Percentiles rank a stretch among this genome's conserved stretches.
These are phyloP conservation scores for Aureobasidium sp. DNA, from an alignment of 2,329 filamentous ascomycete species.

Conservation along the genomic window DNA sequence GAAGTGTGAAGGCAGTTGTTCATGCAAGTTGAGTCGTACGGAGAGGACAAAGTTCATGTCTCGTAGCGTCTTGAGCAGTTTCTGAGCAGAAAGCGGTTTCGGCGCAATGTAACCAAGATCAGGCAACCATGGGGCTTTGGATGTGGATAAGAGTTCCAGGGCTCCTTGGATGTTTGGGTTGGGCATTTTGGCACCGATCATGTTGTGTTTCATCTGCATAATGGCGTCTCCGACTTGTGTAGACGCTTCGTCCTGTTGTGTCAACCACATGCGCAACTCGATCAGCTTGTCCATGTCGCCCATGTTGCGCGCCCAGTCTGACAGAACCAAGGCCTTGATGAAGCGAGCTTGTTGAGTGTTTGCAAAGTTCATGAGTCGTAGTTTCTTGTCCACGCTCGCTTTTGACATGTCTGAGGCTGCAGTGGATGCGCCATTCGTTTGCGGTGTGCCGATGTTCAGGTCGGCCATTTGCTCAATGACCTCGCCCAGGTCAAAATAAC, in stretches of 20 bases:
- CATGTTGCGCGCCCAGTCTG: slow-evolving; percentile 78
- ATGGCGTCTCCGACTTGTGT: slow-evolving; percentile 21
- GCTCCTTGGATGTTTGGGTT: slow-evolving; percentile 90
- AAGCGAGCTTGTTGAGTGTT: slow-evolving; percentile 77
- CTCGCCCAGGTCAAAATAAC: slow-evolving; percentile 68
- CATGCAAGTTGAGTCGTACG: slow-evolving; percentile 74
- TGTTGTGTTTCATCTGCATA: slow-evolving; percentile 58
- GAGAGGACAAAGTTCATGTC: slow-evolving; percentile 78
- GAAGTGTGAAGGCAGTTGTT: slow-evolving; percentile 72
- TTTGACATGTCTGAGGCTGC: slow-evolving; percentile 48
- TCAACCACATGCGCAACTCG: slow-evolving; percentile 70
- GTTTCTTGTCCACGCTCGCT: slow-evolving; percentile 70
- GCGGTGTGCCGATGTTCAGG: slow-evolving; percentile 25
- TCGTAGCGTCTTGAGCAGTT: slow-evolving; percentile 65
- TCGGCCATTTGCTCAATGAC: slow-evolving; percentile 63
- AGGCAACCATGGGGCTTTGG: slow-evolving; percentile 68
- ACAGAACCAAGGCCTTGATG: slow-evolving; percentile 84
- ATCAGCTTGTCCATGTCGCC: slow-evolving; percentile 78
- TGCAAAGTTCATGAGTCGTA: slow-evolving; percentile 64
- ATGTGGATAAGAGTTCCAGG: slow-evolving; percentile 72
- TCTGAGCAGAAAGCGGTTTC: slow-evolving; percentile 59
- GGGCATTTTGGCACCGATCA: slow-evolving; percentile 66
- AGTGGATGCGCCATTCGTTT: slow-evolving; percentile 33
- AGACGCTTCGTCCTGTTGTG: slow-evolving; percentile 33
- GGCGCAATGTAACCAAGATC: slow-evolving; percentile 73